phyloP scores from a whole-genome alignment of 1,139 yeast species.

The Yamadazyma sp. region DNA sequence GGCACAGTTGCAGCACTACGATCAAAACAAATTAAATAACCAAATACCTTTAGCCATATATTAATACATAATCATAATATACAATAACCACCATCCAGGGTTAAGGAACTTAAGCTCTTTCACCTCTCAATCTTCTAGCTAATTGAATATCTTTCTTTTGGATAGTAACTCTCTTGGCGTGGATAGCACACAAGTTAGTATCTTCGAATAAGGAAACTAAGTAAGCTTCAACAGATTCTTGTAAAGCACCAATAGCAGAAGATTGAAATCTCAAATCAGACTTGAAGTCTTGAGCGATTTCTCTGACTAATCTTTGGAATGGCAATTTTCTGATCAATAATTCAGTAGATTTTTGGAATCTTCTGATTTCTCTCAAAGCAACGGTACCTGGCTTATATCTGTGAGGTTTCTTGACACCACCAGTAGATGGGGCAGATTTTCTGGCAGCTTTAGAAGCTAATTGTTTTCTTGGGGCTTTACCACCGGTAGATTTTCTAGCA shows the following conservation, averaged over 20 bases:
- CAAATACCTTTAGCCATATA: constrained; percentile 11
- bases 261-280: constrained; percentile 98
- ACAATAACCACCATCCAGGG: constrained; percentile 11
- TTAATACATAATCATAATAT: constrained; percentile 20
- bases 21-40: too few relatives aligned
- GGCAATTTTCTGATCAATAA: constrained; percentile 96
- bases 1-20: too few relatives aligned
- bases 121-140: constrained; percentile 99
- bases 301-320: constrained; percentile 98
- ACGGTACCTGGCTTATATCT: constrained; percentile 99
- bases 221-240: constrained; percentile 99
- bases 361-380: constrained; percentile 98
- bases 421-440: constrained; percentile 96
- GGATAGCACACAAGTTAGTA: constrained; percentile 98
- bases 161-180: constrained; percentile 99
- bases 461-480: constrained; percentile 99
- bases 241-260: constrained; percentile 97
- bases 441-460: constrained; percentile 99
- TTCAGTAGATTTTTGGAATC: constrained; percentile 98
- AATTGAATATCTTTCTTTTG: constrained; percentile 99
- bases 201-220: constrained; percentile 88
- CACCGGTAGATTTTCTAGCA: constrained; percentile 98
- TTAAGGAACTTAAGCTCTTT: constrained; percentile 58
- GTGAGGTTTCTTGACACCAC: constrained; percentile 99
- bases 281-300: constrained; percentile 97